These are phyloP conservation scores for Aegilops bicornis DNA, from an alignment of 176 grass and related monocot genomes.

Conservation along the genomic window DNA sequence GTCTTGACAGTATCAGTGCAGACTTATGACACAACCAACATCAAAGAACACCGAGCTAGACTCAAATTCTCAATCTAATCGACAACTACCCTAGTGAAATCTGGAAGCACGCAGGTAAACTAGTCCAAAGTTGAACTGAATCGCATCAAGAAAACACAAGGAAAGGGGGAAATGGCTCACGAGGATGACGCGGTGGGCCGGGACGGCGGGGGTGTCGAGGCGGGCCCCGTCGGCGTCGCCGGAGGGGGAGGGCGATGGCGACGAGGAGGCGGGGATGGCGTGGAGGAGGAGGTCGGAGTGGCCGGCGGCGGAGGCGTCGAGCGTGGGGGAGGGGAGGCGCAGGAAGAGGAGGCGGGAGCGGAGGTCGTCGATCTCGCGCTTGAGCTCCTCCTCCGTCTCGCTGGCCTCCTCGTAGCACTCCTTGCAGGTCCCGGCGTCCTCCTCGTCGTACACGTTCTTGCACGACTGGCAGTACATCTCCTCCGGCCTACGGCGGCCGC, in stretches of 20 bases:
- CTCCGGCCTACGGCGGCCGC: neutral
- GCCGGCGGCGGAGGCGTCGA: slow-evolving; percentile 13
- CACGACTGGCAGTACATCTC: slow-evolving; percentile 91
- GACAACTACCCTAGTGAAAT: neutral
- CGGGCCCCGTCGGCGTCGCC: neutral
- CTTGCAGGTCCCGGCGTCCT: slow-evolving; percentile 89
- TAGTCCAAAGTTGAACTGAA: neutral
- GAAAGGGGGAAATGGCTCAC: slow-evolving; percentile 29
- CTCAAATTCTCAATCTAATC: neutral
- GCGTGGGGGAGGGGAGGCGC: slow-evolving; percentile 56
- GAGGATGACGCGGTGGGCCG: slow-evolving; percentile 79
- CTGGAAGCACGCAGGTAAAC: too few relatives aligned
- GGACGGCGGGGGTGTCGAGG: slow-evolving; percentile 45
- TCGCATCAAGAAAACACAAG: neutral
- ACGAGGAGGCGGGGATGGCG: slow-evolving; percentile 28
- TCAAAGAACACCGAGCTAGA: neutral
- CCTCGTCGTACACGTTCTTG: slow-evolving; percentile 76
- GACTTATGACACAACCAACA: neutral
- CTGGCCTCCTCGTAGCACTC: slow-evolving; percentile 98
- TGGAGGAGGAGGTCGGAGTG: slow-evolving; percentile 56
- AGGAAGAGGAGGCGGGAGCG: slow-evolving; percentile 75
- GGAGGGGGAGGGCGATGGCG: neutral
- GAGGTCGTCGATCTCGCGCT: slow-evolving; percentile 93
- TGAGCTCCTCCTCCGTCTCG: slow-evolving; percentile 99
- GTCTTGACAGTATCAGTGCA: neutral